phyloP scores from a whole-genome alignment of 2,329 filamentous ascomycete species.

The Pyrenochaeta sp. region DNA sequence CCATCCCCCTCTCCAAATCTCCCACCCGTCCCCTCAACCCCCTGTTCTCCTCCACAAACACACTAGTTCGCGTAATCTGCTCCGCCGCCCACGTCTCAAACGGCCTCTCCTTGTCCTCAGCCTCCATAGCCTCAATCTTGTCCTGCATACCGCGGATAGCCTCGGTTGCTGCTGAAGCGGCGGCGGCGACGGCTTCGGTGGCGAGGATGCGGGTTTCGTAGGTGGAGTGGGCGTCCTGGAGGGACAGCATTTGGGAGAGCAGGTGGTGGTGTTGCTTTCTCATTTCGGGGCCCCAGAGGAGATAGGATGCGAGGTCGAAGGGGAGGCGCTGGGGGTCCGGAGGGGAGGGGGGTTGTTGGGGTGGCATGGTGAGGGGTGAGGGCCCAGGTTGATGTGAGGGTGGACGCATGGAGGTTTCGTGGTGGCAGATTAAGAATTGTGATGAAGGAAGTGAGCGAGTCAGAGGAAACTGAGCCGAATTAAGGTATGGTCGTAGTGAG shows the following conservation, averaged over 20 bases:
- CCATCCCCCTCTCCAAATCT: no score
- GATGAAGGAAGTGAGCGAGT: no score
- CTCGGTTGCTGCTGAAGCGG: constrained; percentile 20
- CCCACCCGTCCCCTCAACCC: no score
- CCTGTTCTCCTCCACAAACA: constrained; percentile 22
- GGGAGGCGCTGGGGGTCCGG: constrained; percentile 23
- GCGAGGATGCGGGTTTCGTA: constrained; percentile 29
- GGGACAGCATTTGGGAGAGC: constrained; percentile 41
- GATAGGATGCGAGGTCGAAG: constrained; percentile 29
- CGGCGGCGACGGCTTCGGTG: constrained; percentile 25
- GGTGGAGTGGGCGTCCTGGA: constrained; percentile 36
- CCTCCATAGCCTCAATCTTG: constrained; percentile 31
- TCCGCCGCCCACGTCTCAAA: constrained; percentile 27
- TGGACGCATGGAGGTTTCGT: no score
- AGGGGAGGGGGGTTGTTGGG: no score
- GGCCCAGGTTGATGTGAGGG: no score
- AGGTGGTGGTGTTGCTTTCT: constrained; percentile 48
- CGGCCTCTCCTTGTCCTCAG: constrained; percentile 26
- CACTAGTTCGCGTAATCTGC: constrained; percentile 18
- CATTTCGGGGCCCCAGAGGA: constrained; percentile 53
- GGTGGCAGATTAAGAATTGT: no score
- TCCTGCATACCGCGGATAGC: constrained; percentile 22
- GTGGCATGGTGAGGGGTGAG: no score
- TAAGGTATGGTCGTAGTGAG: no score
- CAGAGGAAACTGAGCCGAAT: no score